Base-by-base conservation (phyloP, 2,329 filamentous ascomycete species). In the Aspergillus thermomutatus region DNA sequence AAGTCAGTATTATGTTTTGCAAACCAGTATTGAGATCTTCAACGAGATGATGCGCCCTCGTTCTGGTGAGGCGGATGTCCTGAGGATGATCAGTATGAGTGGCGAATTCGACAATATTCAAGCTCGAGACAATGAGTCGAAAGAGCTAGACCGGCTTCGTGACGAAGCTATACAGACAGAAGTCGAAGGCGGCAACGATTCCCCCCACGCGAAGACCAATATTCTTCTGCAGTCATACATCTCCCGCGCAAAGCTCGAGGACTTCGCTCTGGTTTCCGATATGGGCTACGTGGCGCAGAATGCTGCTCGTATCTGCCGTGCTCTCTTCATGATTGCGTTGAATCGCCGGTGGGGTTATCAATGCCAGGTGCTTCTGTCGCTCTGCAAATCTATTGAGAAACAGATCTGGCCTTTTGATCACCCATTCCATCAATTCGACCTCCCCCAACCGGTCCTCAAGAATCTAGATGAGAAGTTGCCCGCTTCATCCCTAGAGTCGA, bases 41-140 rank as follows among this genome's bases (percentile, higher is more conserved):
- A 99, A 97, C 74, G 85, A 86, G 4, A 89, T 94, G 87, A 97
- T 99, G 94, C 83, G 84, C 52, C 87, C 91, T 1, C 84, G 87
- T 26, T 87, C 91, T 9, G 91, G 89, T 0, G 94, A 99, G 75
- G 92, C 92, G 5, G 94, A 99, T 69, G 88, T 97, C 49, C 79
- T 99, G 53, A 90, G 89, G 69, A 97, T 99, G 92, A 92, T 99
- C 69, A 92, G 91, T 65, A 92, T 94, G 89, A 96, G 92, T 71
- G 92, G 92, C 62, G 94, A 99, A 73, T 99, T 99, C 66, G 92
- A 97, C 77, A 96, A 99, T 64, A 90, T 99, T 45, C 92, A 97
- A 70, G 92, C 90, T 4, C 83, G 95, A 60, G 94, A 99, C 54
- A 94, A 79, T 52, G 95, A 99, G 74, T 87, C 89, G 55, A 90